phyloP scores from a whole-genome alignment of 768 basidiomycete species.

The Gloeostereum incarnatum region DNA sequence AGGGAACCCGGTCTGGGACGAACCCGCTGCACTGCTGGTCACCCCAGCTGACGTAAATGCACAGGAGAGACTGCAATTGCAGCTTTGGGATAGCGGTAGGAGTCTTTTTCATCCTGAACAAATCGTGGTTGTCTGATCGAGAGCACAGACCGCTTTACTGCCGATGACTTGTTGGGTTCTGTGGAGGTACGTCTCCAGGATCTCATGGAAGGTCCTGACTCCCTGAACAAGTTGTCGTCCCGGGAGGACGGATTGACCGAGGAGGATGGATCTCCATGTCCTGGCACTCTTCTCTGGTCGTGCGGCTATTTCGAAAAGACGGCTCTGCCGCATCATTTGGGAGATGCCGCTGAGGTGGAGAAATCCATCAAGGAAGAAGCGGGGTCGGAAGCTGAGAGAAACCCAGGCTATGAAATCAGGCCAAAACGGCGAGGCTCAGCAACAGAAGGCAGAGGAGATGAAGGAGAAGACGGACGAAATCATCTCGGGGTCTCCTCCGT shows the following conservation, averaged over 20 bases:
- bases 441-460: slow-evolving; percentile 26
- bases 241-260: slow-evolving; percentile 37
- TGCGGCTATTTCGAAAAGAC: slow-evolving; percentile 45
- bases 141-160: slow-evolving; percentile 27
- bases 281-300: slow-evolving; percentile 36
- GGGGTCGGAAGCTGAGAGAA: slow-evolving; percentile 36
- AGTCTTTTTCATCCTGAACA: not conserved
- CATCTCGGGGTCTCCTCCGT: slow-evolving; percentile 40
- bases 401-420: slow-evolving; percentile 3
- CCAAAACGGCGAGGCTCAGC: slow-evolving; percentile 18
- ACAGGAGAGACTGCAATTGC: slow-evolving; percentile 51
- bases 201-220: slow-evolving; percentile 20
- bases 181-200: slow-evolving; percentile 30
- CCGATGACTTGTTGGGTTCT: slow-evolving; percentile 40
- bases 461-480: slow-evolving; percentile 27
- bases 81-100: slow-evolving; percentile 67
- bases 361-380: slow-evolving; percentile 25
- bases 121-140: not conserved
- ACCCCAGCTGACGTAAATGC: slow-evolving; percentile 58
- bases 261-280: slow-evolving; percentile 17
- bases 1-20: slow-evolving; percentile 59
- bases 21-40: slow-evolving; percentile 54
- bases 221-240: slow-evolving; percentile 35
- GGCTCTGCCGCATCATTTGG: slow-evolving; percentile 27
- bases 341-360: slow-evolving; percentile 19